Percentiles rank a stretch among this genome's conserved stretches.
These are phyloP conservation scores for Heracleum sosnowskyi DNA, from an alignment of 129 eudicot species.

Conservation along the genomic window DNA sequence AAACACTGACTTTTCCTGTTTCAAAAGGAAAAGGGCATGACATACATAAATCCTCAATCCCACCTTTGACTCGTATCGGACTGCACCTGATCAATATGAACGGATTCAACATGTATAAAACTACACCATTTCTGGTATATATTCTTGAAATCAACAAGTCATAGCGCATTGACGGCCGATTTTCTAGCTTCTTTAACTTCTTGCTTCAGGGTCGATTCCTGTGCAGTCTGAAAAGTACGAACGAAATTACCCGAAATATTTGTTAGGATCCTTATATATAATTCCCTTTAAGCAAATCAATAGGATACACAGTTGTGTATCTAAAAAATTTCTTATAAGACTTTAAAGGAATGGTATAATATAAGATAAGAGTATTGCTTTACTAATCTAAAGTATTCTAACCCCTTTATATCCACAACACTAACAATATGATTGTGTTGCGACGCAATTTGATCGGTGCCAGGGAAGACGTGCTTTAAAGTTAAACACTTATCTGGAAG, in stretches of 20 bases:
- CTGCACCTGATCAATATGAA: constrained; percentile 13
- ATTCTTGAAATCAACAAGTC: not conserved
- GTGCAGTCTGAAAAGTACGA: constrained; percentile 1
- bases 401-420: not conserved
- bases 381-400: not conserved
- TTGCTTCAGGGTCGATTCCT: not conserved
- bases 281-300: not conserved
- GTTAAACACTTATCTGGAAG: not conserved
- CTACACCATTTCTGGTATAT: not conserved
- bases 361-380: not conserved
- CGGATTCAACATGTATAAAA: constrained; percentile 30
- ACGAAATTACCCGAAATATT: not conserved
- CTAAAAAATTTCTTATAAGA: too few species aligned
- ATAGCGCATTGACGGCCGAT: not conserved
- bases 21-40: constrained; percentile 20
- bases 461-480: not conserved
- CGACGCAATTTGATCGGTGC: not conserved
- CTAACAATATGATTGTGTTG: not conserved
- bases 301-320: not conserved
- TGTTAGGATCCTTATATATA: not conserved
- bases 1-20: constrained; percentile 21
- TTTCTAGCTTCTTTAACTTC: not conserved
- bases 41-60: constrained; percentile 18
- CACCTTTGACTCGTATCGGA: constrained; percentile 23
- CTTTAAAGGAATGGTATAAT: too few species aligned